Evolutionary conservation across 352 stramenopile species (phyloP), one percentile per base, ranked within the genome.

Genomic region (Phytopythium chamaehyphon): DNA sequence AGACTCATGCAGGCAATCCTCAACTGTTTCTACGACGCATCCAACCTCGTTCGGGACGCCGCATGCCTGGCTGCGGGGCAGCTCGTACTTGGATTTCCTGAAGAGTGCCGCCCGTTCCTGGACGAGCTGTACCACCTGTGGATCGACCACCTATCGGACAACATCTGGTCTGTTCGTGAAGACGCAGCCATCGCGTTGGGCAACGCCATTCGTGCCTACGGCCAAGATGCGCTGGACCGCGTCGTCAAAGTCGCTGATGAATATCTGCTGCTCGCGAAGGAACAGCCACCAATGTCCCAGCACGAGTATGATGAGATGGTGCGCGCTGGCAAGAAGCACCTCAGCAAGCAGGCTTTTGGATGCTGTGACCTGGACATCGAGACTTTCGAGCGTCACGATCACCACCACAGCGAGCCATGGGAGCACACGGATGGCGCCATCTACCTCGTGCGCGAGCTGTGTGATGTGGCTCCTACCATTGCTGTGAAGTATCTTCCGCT

Each of bases 141-240:
- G 95, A 95, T 96, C 33, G 89, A 97, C 47, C 95, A 99, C 62
- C 67, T 99, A 40, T 97, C 93, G 38, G 96, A 98, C 64, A 87
- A 98, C 49, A 98, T 99, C 61, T 99, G 95, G 95, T 98, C 88
- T n/a, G 90, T 98, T 23, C 89, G 96, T 36, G 94, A 98, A 66
- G 92, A 98, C 67, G 94, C 94, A 0, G 95, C 95, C 12, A 92
- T 98, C 16, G 93, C 96, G 16, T 71, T 99, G 24, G 95, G 92
- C 14, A 92, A 98, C 64, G 89, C 88, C 11, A 88, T 97, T n/a
- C 81, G 80, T 31, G 95, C 95, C 1, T 98, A 98, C 62, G 88
- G 74, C 37, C 65, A 77, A 67, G 58, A 91, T 80, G 62, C 89
- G 68, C 47, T 96, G 7, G 73, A 74, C 2, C 78, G 93, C 12